These are phyloP conservation scores for Aspergillus viridinutans DNA, from an alignment of 2,329 filamentous ascomycete genomes.

Conservation along the genomic window DNA sequence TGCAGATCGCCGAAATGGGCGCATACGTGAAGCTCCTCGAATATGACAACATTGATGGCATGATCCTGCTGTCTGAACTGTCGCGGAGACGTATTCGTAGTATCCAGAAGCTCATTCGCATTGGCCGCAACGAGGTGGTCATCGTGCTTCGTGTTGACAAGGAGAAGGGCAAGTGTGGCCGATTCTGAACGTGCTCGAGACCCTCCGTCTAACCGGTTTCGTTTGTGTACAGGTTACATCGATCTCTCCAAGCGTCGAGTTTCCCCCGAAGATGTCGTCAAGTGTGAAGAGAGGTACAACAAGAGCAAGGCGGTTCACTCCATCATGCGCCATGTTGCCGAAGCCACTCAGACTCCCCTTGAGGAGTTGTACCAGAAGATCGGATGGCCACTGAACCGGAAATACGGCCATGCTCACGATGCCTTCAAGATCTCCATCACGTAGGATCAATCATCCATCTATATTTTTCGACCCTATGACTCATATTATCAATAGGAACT, in stretches of 20 bases:
- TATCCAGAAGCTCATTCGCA: conserved; percentile 98
- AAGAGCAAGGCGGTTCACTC: conserved; percentile 99
- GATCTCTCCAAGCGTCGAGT: conserved; percentile 98
- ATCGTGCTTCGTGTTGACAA: conserved; percentile 98
- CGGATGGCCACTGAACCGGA: conserved; percentile 95
- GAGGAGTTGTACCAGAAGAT: conserved; percentile 91
- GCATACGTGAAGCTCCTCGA: conserved; percentile 99
- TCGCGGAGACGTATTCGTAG: conserved; percentile 96
- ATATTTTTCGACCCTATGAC: conserved; percentile 1
- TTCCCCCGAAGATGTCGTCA: conserved; percentile 93
- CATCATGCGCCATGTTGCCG: conserved; percentile 97
- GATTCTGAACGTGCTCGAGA: background rate
- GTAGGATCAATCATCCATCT: conserved; percentile 46
- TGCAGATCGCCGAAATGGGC: conserved; percentile 96
- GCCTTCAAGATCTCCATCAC: conserved; percentile 99
- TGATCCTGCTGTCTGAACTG: conserved; percentile 97
- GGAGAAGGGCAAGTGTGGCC: conserved; percentile 70
- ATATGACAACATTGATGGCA: conserved; percentile 99
- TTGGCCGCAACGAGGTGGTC: conserved; percentile 96
- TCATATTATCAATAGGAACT: conserved; percentile 59
- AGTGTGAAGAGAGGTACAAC: conserved; percentile 99
- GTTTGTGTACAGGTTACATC: conserved; percentile 67
- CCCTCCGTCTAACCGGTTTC: conserved; percentile 13
- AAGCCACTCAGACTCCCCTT: conserved; percentile 93
- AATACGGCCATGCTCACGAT: conserved; percentile 93